phyloP scores from a whole-genome alignment of 495 filamentous ascomycete species.

The Ramalina intermedia region DNA sequence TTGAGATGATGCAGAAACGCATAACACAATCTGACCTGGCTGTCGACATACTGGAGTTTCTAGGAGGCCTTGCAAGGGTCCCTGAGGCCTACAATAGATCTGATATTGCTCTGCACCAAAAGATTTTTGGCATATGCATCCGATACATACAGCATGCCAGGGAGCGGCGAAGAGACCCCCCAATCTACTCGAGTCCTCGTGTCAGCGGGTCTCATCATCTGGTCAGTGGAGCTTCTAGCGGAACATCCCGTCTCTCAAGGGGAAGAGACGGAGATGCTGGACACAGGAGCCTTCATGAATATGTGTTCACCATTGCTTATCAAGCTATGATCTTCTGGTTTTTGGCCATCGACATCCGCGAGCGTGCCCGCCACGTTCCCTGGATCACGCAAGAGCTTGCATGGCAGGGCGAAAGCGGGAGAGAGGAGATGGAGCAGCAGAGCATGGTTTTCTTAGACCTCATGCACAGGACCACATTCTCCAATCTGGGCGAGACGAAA shows the following conservation, averaged over 20 bases:
- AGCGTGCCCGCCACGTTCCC: slow-evolving; percentile 67
- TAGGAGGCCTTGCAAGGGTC: slow-evolving; percentile 71
- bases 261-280: slow-evolving; percentile 11
- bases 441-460: slow-evolving; percentile 88
- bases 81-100: slow-evolving; percentile 79
- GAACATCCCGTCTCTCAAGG: slow-evolving; percentile 19
- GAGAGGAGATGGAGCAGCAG: slow-evolving; percentile 73
- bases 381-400: slow-evolving; percentile 89
- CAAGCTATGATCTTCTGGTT: slow-evolving; percentile 98
- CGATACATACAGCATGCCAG: slow-evolving; percentile 70
- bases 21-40: slow-evolving; percentile 85
- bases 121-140: slow-evolving; percentile 87
- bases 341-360: slow-evolving; percentile 65
- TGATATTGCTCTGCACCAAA: slow-evolving; percentile 80
- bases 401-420: slow-evolving; percentile 53
- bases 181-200: slow-evolving; percentile 22
- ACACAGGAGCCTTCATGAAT: slow-evolving; percentile 62
- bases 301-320: slow-evolving; percentile 83
- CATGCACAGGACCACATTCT: slow-evolving; percentile 83
- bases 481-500: slow-evolving; percentile 52
- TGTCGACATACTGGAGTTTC: slow-evolving; percentile 87
- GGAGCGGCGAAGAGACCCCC: slow-evolving; percentile 34
- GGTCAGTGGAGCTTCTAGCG: slow-evolving; percentile 29
- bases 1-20: slow-evolving; percentile 86
- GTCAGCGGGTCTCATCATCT: slow-evolving; percentile 20